Evolutionary conservation across 257 asterid genomes (phyloP), one percentile per base, ranked within the genome.

Genomic region (Osmanthus fragrans): DNA sequence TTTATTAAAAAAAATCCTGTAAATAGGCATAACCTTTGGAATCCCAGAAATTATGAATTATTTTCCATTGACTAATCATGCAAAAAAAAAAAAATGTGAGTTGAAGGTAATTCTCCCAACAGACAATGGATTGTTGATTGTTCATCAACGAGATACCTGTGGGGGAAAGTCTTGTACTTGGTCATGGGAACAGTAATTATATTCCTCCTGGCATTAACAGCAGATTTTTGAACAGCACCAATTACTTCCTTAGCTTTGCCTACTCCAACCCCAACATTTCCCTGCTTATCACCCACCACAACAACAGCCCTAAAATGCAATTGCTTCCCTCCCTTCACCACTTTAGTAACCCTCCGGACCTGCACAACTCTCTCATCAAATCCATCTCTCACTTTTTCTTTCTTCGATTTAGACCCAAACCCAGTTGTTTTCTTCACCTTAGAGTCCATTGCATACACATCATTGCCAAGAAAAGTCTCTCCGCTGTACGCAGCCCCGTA

Each of bases 251-350:
- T 95, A 3, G 99, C 99, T 82, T 95, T 95, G 0, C 98, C 99
- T 7, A 95, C 98, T 9, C 99, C 99, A 23, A 95, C 97, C 8
- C 99, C 99, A 0, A 95, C 97, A 21, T 89, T 89, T 4, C 99
- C 99, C 86, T 89, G 90, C 63, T 91, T 95, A 65, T 95, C 97
- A 1, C 98, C 98, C 5, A 95, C 97, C 51, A 95, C 96, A 19
- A 93, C 96, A 45, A 95, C 82, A 2, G 94, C 99, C 47, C 99
- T 86, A 8, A 95, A 95, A 81, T 91, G 92, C 86, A 91, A 78
- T 84, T 95, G 98, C 70, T 93, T 93, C 45, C 99, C 99, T n/a
- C 99, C 99, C 77, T 95, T 95, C 2, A 95, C 99, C 27, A 95
- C 99, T 85, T 94, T 94, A 0, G 97, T 94, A n/a, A 94, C 99